Evolutionary conservation across 257 asterid species (phyloP).

Genomic region (Nicotiana obtusifolia): DNA sequence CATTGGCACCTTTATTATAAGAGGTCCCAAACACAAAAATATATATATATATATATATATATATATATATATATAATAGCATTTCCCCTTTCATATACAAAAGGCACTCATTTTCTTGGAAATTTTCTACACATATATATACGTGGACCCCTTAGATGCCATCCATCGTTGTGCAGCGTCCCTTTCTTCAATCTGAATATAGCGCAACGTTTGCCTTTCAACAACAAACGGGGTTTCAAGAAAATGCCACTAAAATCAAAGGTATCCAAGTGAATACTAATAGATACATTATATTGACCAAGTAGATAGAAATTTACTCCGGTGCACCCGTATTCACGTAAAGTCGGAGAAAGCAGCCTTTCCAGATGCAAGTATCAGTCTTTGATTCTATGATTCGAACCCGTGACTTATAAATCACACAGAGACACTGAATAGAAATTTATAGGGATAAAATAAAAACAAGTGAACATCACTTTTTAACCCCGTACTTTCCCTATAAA

Average conservation of each 20-base stretch:
- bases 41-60: slow-evolving; percentile 16
- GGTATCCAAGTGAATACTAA: neutral
- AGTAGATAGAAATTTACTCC: neutral
- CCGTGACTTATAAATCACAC: no score
- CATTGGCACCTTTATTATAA: slow-evolving; percentile 9
- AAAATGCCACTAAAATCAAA: neutral
- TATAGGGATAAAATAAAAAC: neutral
- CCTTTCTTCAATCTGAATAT: slow-evolving; percentile 51
- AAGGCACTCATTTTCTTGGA: slow-evolving; percentile 20
- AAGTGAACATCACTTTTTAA: slow-evolving; percentile 16
- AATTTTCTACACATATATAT: slow-evolving; percentile 45
- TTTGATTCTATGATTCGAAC: no score
- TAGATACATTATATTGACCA: neutral
- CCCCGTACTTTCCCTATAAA: slow-evolving; percentile 17
- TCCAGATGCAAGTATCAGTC: no score
- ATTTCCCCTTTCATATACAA: neutral
- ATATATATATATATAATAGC: slow-evolving; percentile 6
- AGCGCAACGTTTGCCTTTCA: slow-evolving; percentile 36
- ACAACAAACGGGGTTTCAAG: slow-evolving; percentile 20
- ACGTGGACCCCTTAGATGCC: slow-evolving; percentile 37
- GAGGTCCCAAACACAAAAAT: slow-evolving; percentile 36
- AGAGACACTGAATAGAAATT: neutral
- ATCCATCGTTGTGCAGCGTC: slow-evolving; percentile 28
- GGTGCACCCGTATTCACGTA: no score
- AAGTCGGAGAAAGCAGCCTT: no score